These are phyloP conservation scores for Hyaloscypha hepaticicola DNA, from an alignment of 495 filamentous ascomycete species.

Conservation along the genomic window DNA sequence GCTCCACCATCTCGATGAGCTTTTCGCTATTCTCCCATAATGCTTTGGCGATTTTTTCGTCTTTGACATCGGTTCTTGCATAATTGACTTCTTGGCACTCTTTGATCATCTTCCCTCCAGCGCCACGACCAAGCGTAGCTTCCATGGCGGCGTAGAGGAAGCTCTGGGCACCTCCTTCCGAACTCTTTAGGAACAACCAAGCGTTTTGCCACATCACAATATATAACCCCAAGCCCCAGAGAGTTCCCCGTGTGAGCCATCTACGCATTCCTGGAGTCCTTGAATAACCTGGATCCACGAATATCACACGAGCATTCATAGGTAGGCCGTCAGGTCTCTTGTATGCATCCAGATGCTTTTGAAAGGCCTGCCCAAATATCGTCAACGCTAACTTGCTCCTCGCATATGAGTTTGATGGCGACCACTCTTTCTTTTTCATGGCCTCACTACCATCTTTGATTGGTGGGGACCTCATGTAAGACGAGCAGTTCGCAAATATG, in stretches of 20 bases:
- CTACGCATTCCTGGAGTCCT: constrained; percentile 84
- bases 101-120: constrained; percentile 74
- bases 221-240: constrained; percentile 81
- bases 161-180: constrained; percentile 79
- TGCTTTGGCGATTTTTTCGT: constrained; percentile 74
- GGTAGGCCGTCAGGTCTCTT: constrained; percentile 78
- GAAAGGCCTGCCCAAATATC: constrained; percentile 82
- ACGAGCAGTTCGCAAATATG: constrained; percentile 80
- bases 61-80: constrained; percentile 68
- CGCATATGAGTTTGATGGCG: constrained; percentile 61
- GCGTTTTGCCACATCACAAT: constrained; percentile 72
- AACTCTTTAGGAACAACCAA: constrained; percentile 86
- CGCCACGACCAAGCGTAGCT: constrained; percentile 56
- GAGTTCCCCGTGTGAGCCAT: constrained; percentile 78
- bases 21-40: constrained; percentile 88
- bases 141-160: constrained; percentile 87
- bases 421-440: constrained; percentile 49
- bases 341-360: constrained; percentile 82
- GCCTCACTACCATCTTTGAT: constrained; percentile 44
- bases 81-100: constrained; percentile 79
- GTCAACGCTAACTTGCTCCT: constrained; percentile 88
- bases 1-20: constrained; percentile 80
- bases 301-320: constrained; percentile 73
- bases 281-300: constrained; percentile 81
- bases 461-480: constrained; percentile 72